phyloP scores from a whole-genome alignment of 805 yeast species.

The Candida ponderosae region DNA sequence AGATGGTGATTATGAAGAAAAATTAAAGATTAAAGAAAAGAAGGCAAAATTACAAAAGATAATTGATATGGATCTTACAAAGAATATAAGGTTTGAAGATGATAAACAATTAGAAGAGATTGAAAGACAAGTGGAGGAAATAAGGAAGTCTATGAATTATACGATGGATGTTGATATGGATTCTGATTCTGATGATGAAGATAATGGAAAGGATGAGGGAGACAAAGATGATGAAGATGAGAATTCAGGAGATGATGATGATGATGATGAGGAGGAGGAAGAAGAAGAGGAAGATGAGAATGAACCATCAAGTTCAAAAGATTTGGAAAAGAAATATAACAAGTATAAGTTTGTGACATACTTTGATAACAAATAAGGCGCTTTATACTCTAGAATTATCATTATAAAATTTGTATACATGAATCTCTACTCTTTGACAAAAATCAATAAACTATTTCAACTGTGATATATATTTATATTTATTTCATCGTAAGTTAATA shows the following conservation, averaged over 20 bases:
- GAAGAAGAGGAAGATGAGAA: background rate
- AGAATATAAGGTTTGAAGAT: slow-evolving; percentile 27
- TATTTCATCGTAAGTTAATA: too few species aligned
- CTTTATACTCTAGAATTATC: too few species aligned
- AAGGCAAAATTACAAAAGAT: slow-evolving; percentile 27
- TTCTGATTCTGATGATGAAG: slow-evolving; percentile 1
- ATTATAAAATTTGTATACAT: too few species aligned
- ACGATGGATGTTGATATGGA: slow-evolving; percentile 1
- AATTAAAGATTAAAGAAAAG: slow-evolving; percentile 22
- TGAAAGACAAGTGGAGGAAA: slow-evolving; percentile 29
- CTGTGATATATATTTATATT: too few species aligned
- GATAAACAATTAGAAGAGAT: slow-evolving; percentile 27
- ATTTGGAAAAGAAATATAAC: too few species aligned
- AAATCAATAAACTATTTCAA: too few species aligned
- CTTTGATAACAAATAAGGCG: slow-evolving; percentile 5
- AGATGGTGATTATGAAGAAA: slow-evolving; percentile 13
- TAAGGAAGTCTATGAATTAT: slow-evolving; percentile 20
- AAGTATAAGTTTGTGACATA: background rate
- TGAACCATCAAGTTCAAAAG: slow-evolving; percentile 1
- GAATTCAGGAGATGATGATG: background rate
- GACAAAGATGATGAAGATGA: slow-evolving; percentile 1
- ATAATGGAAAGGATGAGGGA: background rate
- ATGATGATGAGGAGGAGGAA: slow-evolving; percentile 2
- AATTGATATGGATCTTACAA: slow-evolving; percentile 20
- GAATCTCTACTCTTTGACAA: too few species aligned